Base-by-base conservation (phyloP, 768 basidiomycete genomes). In the Macrocybe gigantea region DNA sequence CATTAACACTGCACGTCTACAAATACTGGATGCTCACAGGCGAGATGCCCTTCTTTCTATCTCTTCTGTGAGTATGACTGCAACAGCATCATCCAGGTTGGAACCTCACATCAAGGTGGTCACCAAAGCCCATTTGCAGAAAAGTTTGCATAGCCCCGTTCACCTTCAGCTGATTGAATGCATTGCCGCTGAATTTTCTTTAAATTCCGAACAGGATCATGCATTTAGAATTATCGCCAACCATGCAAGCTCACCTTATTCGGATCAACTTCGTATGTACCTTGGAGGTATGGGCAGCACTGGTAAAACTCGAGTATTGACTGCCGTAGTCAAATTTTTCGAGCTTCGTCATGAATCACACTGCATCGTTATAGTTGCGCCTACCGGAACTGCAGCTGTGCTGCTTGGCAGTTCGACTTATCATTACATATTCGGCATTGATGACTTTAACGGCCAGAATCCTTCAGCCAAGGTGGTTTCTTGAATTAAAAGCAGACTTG, bases 201-300 rank as follows among this genome's bases (percentile, higher is more conserved):
- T 69, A 4, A 71, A 71, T 47, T 30, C 36, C 4, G 66, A 68
- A 41, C 68, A 70, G 49, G 48, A 60, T 7, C 38, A 62, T 33
- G 68, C 65, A 0, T 69, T 64, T 39, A 29, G 51, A 0, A 63
- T 68, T 14, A 48, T 68, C 10, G 53, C 64, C 1, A 48, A 59
- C 7, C 62, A 63, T 47, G 47, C 49, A 8, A 38, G 33, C 8
- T 13, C 5, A n/a, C 9, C 22, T 13, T 6, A 49, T 13, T 11
- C 41, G 0, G 41, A 49, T 9, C 60, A 59, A 5, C 35, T 67
- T 1, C 62, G 56, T 33, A 64, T 67, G 61, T 64, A 64, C 44
- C 47, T 67, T 0, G 64, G 59, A 6, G 68, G 68, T 0, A 64
- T 64, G 52, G 65, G 57, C 12, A 63, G 67, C 0, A 64, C 63